Conservation (phyloP, 1,284 basidiomycete species). For the Sporisorium graminicola region DNA sequence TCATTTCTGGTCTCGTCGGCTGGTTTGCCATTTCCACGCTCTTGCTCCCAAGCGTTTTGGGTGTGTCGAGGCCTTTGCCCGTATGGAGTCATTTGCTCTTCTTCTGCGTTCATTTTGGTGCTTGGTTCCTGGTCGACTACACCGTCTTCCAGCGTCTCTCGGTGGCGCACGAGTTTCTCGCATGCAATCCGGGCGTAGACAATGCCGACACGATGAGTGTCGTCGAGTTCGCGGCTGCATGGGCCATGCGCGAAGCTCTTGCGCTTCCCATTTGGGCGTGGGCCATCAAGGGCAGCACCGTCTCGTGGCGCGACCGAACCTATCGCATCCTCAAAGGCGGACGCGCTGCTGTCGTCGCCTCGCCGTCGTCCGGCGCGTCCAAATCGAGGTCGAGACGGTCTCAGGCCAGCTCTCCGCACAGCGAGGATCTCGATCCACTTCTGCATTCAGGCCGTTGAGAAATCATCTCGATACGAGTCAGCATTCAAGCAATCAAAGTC, state of each 20-base stretch:
- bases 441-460: constrained; percentile 14
- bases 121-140: constrained; percentile 43
- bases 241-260: constrained; percentile 61
- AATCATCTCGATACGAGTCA: neutral
- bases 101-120: constrained; percentile 37
- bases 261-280: constrained; percentile 68
- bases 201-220: constrained; percentile 26
- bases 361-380: constrained; percentile 5
- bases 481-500: neutral
- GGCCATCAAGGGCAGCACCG: constrained; percentile 63
- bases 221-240: constrained; percentile 47
- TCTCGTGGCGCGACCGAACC: constrained; percentile 47
- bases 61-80: constrained; percentile 2
- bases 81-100: constrained; percentile 23
- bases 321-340: constrained; percentile 45
- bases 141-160: constrained; percentile 35
- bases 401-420: constrained; percentile 1
- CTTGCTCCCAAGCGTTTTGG: constrained; percentile 14
- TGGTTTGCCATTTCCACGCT: constrained; percentile 49
- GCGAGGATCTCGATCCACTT: constrained; percentile 27
- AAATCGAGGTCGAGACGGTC: constrained; percentile 13
- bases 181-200: constrained; percentile 36
- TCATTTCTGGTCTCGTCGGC: constrained; percentile 61
- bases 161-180: constrained; percentile 34
- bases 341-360: constrained; percentile 35